phyloP scores from a whole-genome alignment of 2,329 filamentous ascomycete genomes.

The Monosporascus ibericus region DNA sequence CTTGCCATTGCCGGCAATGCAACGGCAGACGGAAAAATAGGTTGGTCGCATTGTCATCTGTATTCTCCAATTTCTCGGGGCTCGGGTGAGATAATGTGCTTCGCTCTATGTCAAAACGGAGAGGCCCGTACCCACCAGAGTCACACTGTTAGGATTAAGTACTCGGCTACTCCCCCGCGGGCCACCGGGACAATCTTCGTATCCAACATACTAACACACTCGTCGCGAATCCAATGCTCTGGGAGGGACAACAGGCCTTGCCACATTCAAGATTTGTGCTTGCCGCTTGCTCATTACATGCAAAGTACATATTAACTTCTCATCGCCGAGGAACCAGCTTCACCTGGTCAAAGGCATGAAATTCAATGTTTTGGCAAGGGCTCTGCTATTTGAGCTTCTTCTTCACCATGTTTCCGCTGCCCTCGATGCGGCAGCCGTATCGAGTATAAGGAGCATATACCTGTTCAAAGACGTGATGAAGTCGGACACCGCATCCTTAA shows the following conservation, averaged over 20 bases:
- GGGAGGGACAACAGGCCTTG: neutral
- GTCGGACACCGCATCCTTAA: conserved; percentile 35
- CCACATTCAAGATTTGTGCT: neutral
- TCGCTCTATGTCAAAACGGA: neutral
- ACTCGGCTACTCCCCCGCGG: too few relatives aligned
- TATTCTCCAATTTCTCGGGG: neutral
- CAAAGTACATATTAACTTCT: neutral
- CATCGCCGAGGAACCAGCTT: neutral
- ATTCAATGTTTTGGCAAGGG: conserved; percentile 4
- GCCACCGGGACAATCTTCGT: too few relatives aligned
- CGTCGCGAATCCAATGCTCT: neutral
- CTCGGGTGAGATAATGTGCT: neutral
- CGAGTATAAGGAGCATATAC: conserved; percentile 27
- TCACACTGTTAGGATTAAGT: neutral
- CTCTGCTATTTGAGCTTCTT: conserved; percentile 12
- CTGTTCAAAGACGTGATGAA: conserved; percentile 39
- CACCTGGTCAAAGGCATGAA: conserved; percentile 5
- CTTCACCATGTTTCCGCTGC: conserved; percentile 8
- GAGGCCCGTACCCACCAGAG: neutral
- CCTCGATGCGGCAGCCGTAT: conserved; percentile 6
- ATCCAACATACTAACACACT: too few relatives aligned
- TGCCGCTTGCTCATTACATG: neutral
- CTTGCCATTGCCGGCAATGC: neutral
- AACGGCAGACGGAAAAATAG: neutral
- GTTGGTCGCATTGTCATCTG: neutral